A percentile compares a stretch with the other conserved stretches of the same genome.
Conservation (phyloP, 352 stramenopile species). For the Phytophthora pisi region DNA sequence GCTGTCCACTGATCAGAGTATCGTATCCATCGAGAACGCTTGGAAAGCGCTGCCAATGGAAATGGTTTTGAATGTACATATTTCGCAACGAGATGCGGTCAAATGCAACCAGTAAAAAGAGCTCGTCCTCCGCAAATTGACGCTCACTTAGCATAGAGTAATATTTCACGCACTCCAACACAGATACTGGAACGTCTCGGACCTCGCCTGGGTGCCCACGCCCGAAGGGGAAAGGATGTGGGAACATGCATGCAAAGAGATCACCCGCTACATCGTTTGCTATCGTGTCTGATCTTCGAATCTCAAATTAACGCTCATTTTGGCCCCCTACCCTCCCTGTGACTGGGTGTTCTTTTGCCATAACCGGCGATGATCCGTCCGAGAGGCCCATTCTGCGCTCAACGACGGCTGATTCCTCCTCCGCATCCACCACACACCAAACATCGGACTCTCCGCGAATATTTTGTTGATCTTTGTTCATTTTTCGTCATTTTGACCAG, state of each 20-base stretch:
- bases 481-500: not conserved
- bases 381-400: not conserved
- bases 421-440: no score
- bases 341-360: not conserved
- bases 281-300: not conserved
- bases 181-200: not conserved
- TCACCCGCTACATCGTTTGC: not conserved
- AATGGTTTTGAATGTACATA: constrained; percentile 10
- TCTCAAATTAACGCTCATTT: not conserved
- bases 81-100: constrained; percentile 13
- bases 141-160: constrained; percentile 7
- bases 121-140: constrained; percentile 10
- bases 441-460: not conserved
- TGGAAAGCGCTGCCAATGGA: constrained; percentile 10
- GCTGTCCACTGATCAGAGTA: not conserved
- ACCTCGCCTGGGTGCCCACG: constrained; percentile 12
- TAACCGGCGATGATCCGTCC: not conserved
- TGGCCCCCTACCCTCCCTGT: not conserved
- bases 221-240: constrained; percentile 10
- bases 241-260: constrained; percentile 4
- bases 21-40: constrained; percentile 4
- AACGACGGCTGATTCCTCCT: not conserved
- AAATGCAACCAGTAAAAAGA: constrained; percentile 17
- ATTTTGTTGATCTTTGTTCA: not conserved
- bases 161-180: constrained; percentile 10